Conservation (phyloP, 352 stramenopile species). For the Salisapilia sapeloensis region DNA sequence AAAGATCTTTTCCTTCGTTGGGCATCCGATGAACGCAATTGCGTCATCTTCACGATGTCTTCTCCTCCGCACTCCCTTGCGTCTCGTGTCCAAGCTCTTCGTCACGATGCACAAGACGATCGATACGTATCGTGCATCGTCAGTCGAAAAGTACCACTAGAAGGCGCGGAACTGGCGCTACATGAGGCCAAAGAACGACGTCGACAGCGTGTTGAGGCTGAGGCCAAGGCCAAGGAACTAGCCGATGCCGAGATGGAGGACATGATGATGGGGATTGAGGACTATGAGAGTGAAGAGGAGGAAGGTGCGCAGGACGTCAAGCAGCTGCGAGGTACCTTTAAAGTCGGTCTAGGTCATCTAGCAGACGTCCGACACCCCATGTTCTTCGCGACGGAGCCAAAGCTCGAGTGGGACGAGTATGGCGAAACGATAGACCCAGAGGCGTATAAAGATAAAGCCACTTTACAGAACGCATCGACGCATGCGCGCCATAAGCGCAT, state of each 20-base stretch:
- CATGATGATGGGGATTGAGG: conserved; percentile 85
- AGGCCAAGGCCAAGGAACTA: conserved; percentile 79
- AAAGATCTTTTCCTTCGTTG: conserved; percentile 78
- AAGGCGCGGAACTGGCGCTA: conserved; percentile 72
- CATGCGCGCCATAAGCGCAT: conserved; percentile 44
- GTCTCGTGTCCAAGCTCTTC: conserved; percentile 36
- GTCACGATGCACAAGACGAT: conserved; percentile 23
- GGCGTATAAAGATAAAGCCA: conserved; percentile 62
- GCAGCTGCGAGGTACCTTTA: conserved; percentile 75
- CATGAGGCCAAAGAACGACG: conserved; percentile 78
- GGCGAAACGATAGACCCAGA: conserved; percentile 78
- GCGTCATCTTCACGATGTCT: conserved; percentile 68
- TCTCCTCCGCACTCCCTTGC: conserved; percentile 47
- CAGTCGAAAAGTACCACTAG: conserved; percentile 46
- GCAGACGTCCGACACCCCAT: conserved; percentile 72
- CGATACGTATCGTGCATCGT: conserved; percentile 43
- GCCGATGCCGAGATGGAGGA: conserved; percentile 82
- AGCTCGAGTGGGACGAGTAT: conserved; percentile 83
- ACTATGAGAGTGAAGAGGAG: conserved; percentile 75
- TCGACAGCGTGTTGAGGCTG: conserved; percentile 60
- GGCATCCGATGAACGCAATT: conserved; percentile 58
- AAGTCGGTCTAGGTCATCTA: conserved; percentile 72
- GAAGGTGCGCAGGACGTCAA: conserved; percentile 40
- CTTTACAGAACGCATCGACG: too few species aligned
- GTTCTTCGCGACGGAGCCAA: conserved; percentile 75